Conservation (phyloP, 164 flowering plant genomes). For the Annona squamosa region DNA sequence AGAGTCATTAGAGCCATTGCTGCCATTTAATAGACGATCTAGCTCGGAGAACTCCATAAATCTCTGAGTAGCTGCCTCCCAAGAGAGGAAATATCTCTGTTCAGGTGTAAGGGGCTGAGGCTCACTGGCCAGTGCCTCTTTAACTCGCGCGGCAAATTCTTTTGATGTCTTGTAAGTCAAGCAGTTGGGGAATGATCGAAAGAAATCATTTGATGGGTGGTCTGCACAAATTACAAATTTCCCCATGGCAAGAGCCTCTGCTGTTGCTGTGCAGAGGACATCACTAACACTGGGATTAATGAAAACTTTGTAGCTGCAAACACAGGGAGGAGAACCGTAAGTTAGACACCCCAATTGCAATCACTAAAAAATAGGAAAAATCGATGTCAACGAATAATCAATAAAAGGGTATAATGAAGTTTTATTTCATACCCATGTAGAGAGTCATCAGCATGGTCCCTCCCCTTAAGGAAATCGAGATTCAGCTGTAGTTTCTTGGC, state of each 20-base stretch:
- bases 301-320: conserved; percentile 88
- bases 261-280: conserved; percentile 75
- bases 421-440: conserved; percentile 63
- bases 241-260: conserved; percentile 99
- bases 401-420: too few relatives aligned
- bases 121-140: conserved; percentile 64
- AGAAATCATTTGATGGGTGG: conserved; percentile 95
- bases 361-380: neutral
- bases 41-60: conserved; percentile 83
- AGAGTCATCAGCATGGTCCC: conserved; percentile 96
- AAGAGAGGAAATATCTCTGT: conserved; percentile 73
- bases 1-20: conserved; percentile 15
- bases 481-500: conserved; percentile 68
- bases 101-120: conserved; percentile 75
- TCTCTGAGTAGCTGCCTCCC: conserved; percentile 99
- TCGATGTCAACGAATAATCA: neutral
- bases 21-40: conserved; percentile 40
- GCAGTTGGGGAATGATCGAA: conserved; percentile 89
- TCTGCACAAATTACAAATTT: conserved; percentile 96
- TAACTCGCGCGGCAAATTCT: conserved; percentile 81
- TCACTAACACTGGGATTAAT: conserved; percentile 92
- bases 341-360: neutral
- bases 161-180: conserved; percentile 87
- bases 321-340: neutral
- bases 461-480: conserved; percentile 77